Conservation (phyloP, 148 eudicot species). For the Arbutus unedo region DNA sequence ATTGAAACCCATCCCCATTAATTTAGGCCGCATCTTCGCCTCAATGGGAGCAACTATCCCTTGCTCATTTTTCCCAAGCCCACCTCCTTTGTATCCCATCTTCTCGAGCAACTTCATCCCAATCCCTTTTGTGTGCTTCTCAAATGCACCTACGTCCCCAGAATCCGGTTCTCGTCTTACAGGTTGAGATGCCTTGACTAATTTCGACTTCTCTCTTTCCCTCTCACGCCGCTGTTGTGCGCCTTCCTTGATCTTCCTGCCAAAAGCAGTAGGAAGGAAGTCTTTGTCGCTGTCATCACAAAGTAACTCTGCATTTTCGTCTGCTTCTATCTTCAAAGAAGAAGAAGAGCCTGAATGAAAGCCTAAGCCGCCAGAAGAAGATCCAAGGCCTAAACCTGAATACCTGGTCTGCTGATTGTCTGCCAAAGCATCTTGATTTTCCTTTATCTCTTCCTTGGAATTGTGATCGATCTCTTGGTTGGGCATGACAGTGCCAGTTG, state of each 20-base stretch:
- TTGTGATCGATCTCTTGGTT: constrained; percentile 51
- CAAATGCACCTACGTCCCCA: constrained; percentile 54
- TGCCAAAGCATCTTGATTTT: background rate
- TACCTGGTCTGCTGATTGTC: constrained; percentile 30
- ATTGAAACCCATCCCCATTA: constrained; percentile 90
- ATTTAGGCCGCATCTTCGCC: constrained; percentile 72
- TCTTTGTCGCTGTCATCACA: constrained; percentile 24
- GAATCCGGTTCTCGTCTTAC: constrained; percentile 33
- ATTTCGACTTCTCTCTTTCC: constrained; percentile 47
- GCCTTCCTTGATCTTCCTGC: constrained; percentile 65
- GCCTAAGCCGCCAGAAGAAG: constrained; percentile 46
- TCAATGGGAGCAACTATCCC: constrained; percentile 82
- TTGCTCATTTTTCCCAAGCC: constrained; percentile 78
- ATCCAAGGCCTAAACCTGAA: constrained; percentile 43
- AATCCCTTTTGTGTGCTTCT: constrained; percentile 77
- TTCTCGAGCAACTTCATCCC: constrained; percentile 70
- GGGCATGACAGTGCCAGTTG: constrained; percentile 58
- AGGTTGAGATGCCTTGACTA: constrained; percentile 35
- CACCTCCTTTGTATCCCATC: constrained; percentile 88
- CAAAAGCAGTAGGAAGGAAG: constrained; percentile 66
- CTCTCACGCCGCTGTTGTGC: constrained; percentile 51
- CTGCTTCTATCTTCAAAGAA: constrained; percentile 15
- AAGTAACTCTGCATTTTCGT: constrained; percentile 6
- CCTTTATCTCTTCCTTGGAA: constrained; percentile 24
- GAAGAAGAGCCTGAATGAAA: constrained; percentile 29